Evolutionary conservation across 2,329 filamentous ascomycete species (phyloP).

Genomic region (Macrophomina tecta): DNA sequence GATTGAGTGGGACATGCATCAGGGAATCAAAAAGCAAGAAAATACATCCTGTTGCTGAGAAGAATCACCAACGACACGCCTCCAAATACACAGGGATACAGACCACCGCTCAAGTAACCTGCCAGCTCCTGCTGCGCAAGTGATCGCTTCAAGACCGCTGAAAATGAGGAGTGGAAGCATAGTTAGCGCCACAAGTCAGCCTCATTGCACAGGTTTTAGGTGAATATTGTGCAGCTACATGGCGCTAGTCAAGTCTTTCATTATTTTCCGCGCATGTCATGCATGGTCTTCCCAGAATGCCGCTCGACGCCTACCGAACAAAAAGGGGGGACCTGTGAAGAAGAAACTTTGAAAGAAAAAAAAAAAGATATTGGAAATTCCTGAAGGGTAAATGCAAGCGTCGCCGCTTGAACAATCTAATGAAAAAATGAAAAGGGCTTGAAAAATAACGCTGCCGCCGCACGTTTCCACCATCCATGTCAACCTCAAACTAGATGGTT

Average conservation of each 20-base stretch:
- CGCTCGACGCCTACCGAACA: slow-evolving; percentile 2
- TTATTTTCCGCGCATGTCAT: neutral
- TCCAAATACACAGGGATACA: neutral
- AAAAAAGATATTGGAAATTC: neutral
- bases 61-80: neutral
- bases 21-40: neutral
- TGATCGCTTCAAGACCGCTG: slow-evolving; percentile 4
- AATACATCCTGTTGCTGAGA: neutral
- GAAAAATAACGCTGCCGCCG: slow-evolving; percentile 1
- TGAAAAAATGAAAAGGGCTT: neutral
- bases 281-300: neutral
- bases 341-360: neutral
- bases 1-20: neutral
- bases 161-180: neutral
- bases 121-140: neutral
- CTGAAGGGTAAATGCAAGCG: neutral
- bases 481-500: slow-evolving; percentile 19
- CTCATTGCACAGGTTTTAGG: slow-evolving; percentile 1
- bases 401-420: slow-evolving; percentile 21
- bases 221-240: slow-evolving; percentile 9
- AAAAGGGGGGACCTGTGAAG: neutral
- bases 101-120: neutral
- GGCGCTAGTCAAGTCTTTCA: neutral
- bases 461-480: neutral
- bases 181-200: neutral